Conservation (phyloP, 2,329 filamentous ascomycete species). For the Metarhizium sp. region DNA sequence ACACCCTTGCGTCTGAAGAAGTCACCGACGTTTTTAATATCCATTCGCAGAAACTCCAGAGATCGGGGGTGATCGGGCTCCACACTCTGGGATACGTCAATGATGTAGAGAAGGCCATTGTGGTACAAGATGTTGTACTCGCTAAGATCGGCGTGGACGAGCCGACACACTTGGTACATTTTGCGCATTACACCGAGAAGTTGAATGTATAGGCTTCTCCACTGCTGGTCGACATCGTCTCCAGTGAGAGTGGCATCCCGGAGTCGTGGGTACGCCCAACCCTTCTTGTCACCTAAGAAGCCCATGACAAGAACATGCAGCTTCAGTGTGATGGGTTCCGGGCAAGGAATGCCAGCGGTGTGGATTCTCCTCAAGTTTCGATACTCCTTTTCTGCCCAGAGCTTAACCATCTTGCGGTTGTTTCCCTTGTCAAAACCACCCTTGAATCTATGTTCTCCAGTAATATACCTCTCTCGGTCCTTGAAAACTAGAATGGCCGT, state of each 20-base stretch:
- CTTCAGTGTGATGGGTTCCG: conserved; percentile 80
- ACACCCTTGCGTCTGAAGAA: conserved; percentile 87
- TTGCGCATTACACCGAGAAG: conserved; percentile 81
- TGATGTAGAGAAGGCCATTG: conserved; percentile 74
- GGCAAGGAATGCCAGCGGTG: conserved; percentile 77
- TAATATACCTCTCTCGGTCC: conserved; percentile 91
- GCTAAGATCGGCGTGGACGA: conserved; percentile 93
- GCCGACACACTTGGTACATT: conserved; percentile 83
- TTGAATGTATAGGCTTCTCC: conserved; percentile 72
- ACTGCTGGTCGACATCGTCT: conserved; percentile 60
- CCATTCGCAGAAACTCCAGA: conserved; percentile 91
- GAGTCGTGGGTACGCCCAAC: conserved; percentile 78
- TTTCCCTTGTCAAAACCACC: conserved; percentile 88
- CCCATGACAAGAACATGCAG: conserved; percentile 94
- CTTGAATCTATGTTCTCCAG: conserved; percentile 86
- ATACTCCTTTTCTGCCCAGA: conserved; percentile 99
- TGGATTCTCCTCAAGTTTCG: conserved; percentile 82
- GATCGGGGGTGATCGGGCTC: conserved; percentile 93
- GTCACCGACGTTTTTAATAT: conserved; percentile 92
- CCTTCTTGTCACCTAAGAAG: conserved; percentile 80
- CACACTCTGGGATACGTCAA: conserved; percentile 95
- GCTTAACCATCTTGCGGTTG: conserved; percentile 93
- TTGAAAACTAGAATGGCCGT: conserved; percentile 97
- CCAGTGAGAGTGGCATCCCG: conserved; percentile 72
- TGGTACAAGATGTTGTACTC: conserved; percentile 98